These are phyloP conservation scores for Albugo laibachii DNA, from an alignment of 352 stramenopile species.

Conservation along the genomic window DNA sequence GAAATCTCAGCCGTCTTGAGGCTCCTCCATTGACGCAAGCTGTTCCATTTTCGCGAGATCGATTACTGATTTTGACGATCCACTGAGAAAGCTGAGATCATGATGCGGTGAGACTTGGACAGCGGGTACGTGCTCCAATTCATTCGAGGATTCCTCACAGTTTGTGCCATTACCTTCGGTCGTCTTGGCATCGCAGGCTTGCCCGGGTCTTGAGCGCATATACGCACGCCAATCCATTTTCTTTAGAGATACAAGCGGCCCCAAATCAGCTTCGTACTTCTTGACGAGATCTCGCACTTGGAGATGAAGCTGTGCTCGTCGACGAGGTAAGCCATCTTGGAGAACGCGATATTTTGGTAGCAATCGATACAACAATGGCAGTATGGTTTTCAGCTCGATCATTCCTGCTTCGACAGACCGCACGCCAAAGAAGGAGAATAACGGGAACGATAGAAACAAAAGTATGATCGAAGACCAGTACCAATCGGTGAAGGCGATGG, in stretches of 20 bases:
- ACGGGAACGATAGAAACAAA: conserved; percentile 56
- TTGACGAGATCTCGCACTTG: conserved; percentile 59
- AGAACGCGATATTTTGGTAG: conserved; percentile 55
- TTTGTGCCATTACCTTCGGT: neutral
- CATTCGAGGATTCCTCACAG: neutral
- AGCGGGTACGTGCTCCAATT: neutral
- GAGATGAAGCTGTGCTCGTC: conserved; percentile 44
- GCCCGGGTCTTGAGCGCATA: conserved; percentile 24
- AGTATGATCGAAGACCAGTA: conserved; percentile 71
- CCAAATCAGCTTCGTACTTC: conserved; percentile 37
- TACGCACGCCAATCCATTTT: conserved; percentile 71
- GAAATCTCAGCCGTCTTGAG: too few species aligned
- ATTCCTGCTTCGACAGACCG: conserved; percentile 73
- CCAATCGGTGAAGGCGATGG: conserved; percentile 66
- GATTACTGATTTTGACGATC: neutral
- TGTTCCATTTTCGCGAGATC: neutral
- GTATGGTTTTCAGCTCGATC: conserved; percentile 74
- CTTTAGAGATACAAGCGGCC: conserved; percentile 39
- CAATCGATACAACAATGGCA: conserved; percentile 62
- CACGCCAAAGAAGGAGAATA: conserved; percentile 79
- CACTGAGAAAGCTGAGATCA: neutral
- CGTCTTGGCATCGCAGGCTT: neutral
- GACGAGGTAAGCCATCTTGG: conserved; percentile 52
- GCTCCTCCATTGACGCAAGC: neutral
- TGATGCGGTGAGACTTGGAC: neutral